Conservation (phyloP, 2,329 filamentous ascomycete genomes). For the Penicillium hordei region DNA sequence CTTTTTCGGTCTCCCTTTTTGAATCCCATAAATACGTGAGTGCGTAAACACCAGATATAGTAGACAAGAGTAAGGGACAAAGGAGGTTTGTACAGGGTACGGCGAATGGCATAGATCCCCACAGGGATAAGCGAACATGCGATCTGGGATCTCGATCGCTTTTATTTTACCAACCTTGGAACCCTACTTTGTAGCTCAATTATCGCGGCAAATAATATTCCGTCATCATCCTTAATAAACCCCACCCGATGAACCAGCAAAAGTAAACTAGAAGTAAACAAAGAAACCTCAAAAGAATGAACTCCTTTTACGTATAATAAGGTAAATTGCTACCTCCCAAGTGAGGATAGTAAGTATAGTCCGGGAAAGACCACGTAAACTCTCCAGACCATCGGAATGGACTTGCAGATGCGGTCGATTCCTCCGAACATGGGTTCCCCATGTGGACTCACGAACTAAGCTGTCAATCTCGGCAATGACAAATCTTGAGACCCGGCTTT, state of each 20-base stretch:
- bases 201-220: neutral
- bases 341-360: neutral
- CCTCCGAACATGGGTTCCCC: slow-evolving; percentile 11
- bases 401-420: neutral
- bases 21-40: no score
- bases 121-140: slow-evolving; percentile 14
- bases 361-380: neutral
- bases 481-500: slow-evolving; percentile 20
- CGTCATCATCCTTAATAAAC: neutral
- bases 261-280: neutral
- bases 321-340: neutral
- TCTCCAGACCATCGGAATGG: neutral
- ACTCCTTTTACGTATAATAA: neutral
- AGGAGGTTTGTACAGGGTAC: neutral
- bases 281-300: neutral
- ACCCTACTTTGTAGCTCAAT: no score
- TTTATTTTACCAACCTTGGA: slow-evolving; percentile 1
- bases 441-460: neutral
- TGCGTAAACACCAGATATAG: no score
- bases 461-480: slow-evolving; percentile 14
- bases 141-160: slow-evolving; percentile 18
- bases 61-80: no score
- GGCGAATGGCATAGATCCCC: slow-evolving; percentile 11
- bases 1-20: neutral
- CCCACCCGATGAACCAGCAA: neutral